Evolutionary conservation across 345 rosid genomes (phyloP).

Genomic region (Moricandia arvensis): DNA sequence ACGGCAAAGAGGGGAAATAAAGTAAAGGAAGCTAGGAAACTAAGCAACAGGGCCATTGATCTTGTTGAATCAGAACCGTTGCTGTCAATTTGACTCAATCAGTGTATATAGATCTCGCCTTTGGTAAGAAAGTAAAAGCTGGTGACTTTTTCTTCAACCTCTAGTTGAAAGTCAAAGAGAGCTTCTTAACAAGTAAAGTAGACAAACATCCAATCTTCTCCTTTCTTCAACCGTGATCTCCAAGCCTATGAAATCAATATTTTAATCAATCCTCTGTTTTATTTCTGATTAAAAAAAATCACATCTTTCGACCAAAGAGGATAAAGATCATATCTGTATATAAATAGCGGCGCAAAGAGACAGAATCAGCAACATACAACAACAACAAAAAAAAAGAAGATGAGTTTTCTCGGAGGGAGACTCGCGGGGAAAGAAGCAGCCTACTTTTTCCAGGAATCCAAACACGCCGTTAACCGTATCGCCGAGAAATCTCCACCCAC

Average conservation of each 20-base stretch:
- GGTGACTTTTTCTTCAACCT: constrained; percentile 5
- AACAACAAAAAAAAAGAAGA: constrained; percentile 25
- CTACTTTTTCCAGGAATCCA: constrained; percentile 82
- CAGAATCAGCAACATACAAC: neutral
- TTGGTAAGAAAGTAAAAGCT: constrained; percentile 22
- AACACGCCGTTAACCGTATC: constrained; percentile 78
- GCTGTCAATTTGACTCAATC: too few species aligned
- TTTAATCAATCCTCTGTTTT: constrained; percentile 1
- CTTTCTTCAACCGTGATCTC: constrained; percentile 21
- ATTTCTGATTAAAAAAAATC: neutral
- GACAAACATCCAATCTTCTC: neutral
- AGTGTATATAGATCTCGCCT: too few species aligned
- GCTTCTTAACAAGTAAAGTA: constrained; percentile 29
- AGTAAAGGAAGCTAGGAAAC: neutral
- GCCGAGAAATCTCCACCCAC: constrained; percentile 51
- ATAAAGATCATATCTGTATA: neutral
- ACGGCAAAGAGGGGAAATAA: neutral
- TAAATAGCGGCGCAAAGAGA: constrained; percentile 5
- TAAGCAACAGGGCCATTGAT: constrained; percentile 39
- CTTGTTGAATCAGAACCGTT: constrained; percentile 4
- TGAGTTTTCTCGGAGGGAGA: constrained; percentile 90
- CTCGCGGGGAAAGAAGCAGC: constrained; percentile 92
- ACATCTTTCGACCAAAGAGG: neutral
- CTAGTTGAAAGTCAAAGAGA: constrained; percentile 23
- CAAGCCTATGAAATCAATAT: constrained; percentile 25